Percentiles rank a stretch among this genome's conserved stretches.
Evolutionary conservation across 1,284 basidiomycete species (phyloP).

Genomic region (Leccinum subrobustum): DNA sequence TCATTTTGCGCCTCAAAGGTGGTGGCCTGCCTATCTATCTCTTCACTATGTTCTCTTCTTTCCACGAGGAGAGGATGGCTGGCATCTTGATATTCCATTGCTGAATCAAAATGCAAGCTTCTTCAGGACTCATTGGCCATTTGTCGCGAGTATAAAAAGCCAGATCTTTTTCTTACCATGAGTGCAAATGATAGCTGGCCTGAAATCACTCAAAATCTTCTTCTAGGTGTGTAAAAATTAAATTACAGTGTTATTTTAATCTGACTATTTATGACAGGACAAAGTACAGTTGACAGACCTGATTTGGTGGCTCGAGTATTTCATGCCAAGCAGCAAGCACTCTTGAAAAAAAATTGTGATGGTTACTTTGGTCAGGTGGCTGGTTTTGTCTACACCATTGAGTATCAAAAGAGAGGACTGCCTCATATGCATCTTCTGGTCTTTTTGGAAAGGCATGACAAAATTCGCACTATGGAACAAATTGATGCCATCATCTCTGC

Average conservation of each 20-base stretch:
- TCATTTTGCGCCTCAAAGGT: not conserved
- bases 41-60: constrained; percentile 44
- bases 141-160: not conserved
- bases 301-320: not conserved
- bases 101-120: not conserved
- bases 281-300: not conserved
- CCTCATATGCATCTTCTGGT: not conserved
- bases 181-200: not conserved
- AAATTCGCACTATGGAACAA: not conserved
- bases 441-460: not conserved
- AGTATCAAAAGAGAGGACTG: not conserved
- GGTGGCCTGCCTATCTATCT: constrained; percentile 31
- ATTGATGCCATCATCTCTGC: not conserved
- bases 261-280: constrained; percentile 10
- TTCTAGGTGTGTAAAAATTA: not conserved
- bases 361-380: not conserved
- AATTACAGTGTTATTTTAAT: not conserved
- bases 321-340: not conserved
- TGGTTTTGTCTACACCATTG: not conserved
- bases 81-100: constrained; percentile 34
- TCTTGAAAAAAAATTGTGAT: not conserved
- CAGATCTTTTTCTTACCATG: not conserved
- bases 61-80: constrained; percentile 41
- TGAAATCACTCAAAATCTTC: not conserved
- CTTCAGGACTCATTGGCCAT: not conserved